Base-by-base conservation (phyloP, 805 yeast genomes). In the Dipodascus geniculatus region DNA sequence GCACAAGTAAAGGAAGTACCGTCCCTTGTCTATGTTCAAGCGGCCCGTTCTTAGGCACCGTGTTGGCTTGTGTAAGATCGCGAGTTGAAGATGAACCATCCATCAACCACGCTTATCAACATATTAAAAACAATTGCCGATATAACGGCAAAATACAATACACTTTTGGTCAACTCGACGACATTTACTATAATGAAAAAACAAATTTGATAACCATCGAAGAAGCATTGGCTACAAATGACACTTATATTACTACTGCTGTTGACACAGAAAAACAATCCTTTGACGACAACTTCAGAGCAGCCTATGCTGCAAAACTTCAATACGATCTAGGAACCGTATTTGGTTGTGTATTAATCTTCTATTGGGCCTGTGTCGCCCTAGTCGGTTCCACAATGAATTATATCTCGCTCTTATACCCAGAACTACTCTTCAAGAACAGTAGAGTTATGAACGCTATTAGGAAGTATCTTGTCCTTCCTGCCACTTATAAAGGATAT, bases 101-200 rank as follows among this genome's bases (percentile, higher is more conserved):
- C 8, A 52, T 62, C 6, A 53, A 51, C 20, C 53, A 58, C 22
- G 70, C 66, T 1, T 61, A 59, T 53, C 50, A 51, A 11, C 64
- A 63, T 48, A 58, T 66, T 19, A 51, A 56, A 14, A 56, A 55
- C 4, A 65, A 61, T 35, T 67, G 70, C 54, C 61, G 59, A 23
- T 63, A 61, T 56, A 62, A 65, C 62, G 67, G 68, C 1, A 55
- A 56, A 23, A 49, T 58, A 4, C 54, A 60, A 1, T 49, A 65
- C 49, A 48, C 62, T 1, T 31, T 54, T 3, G 60, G 56, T 3
- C 63, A 63, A 9, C 54, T 70, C 55, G 61, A 57, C 19, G 48
- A 53, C 2, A 52, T 68, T 19, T 72, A 68, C 53, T 14, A 66
- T 67, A 51, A 71, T 72, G 1, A 65, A 72, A 0, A 47, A 59